phyloP scores from a whole-genome alignment of 306 rosid genomes.

The Cyamopsis tetragonoloba region DNA sequence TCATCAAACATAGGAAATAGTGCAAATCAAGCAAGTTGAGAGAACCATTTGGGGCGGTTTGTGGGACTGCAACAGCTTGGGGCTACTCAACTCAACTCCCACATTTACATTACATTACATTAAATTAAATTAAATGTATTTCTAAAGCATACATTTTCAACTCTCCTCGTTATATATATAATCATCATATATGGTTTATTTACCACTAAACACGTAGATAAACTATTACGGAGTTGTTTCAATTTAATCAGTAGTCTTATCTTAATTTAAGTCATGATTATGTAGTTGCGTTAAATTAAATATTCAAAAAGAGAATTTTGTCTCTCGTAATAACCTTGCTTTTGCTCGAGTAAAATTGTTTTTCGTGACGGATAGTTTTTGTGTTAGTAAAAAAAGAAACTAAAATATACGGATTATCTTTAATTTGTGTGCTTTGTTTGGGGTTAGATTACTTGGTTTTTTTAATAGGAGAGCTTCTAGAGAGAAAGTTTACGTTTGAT shows the following conservation, averaged over 20 bases:
- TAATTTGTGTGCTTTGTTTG: background rate
- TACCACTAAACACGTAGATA: no score
- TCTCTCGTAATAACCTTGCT: no score
- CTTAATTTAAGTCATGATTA: no score
- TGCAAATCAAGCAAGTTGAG: constrained; percentile 63
- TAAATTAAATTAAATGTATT: constrained; percentile 50
- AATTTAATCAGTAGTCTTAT: no score
- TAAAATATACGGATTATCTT: constrained; percentile 5
- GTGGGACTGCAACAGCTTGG: constrained; percentile 72
- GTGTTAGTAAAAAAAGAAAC: no score
- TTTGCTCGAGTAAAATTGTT: no score
- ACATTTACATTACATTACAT: no score
- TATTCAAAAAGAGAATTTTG: no score
- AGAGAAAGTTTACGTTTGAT: constrained; percentile 29
- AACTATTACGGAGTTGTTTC: no score
- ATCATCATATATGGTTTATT: constrained; percentile 9
- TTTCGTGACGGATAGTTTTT: no score
- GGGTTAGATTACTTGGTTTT: background rate
- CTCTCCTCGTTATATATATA: constrained; percentile 39
- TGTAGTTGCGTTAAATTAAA: no score
- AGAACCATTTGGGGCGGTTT: constrained; percentile 74
- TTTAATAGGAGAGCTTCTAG: constrained; percentile 41
- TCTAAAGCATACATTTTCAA: constrained; percentile 42
- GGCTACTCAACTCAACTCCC: constrained; percentile 52
- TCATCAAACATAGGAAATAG: constrained; percentile 67